Evolutionary conservation across 768 basidiomycete genomes (phyloP), one percentile per base, ranked within the genome.

Genomic region (Psilocybe tampanensis): DNA sequence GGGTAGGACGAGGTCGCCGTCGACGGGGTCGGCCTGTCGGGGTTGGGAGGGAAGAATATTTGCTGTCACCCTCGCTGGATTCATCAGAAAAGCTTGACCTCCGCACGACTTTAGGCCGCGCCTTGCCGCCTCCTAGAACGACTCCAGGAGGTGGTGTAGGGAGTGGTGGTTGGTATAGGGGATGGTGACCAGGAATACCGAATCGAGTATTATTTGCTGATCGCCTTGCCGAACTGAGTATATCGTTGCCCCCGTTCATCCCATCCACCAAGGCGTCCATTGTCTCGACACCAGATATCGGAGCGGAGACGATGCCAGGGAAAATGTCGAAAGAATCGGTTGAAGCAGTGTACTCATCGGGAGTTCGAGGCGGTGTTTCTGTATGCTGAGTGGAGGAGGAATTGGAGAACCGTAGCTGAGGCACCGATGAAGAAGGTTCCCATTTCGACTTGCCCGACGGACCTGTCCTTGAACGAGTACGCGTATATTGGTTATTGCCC

Each of bases 221-320:
- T 50, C 75, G 72, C 63, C 75, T 51, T 65, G 68, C 76, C 60
- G 56, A 71, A 50, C 58, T 67, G 54, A 84, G 70, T 60, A 86
- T 29, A 29, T 29, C 79, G 54, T 90, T 86, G 43, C 80, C 82
- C 23, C 88, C 88, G 66, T 94, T 94, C 92, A 94, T 94, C 8
- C 89, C 90, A 61, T 93, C 92, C 7, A 94, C 92, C 52, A 94
- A 72, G 12, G 92, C 92, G 68, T 94, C 92, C 86, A 94, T 89
- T 8, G 85, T 86, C 73, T 93, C 92, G 8, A 94, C 90, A 2
- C 90, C 91, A 5, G 90, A 70, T 7, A 89, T 73, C 3, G 90
- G 90, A 18, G 91, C 90, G 43, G 90, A 83, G 18, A 94, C 91
- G 23, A 90, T 68, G 22, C 88, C 86, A 15, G 86, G 77, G 62